Evolutionary conservation across 352 stramenopile species (phyloP), one percentile per base, ranked within the genome.

Genomic region (Phytophthora rubi): DNA sequence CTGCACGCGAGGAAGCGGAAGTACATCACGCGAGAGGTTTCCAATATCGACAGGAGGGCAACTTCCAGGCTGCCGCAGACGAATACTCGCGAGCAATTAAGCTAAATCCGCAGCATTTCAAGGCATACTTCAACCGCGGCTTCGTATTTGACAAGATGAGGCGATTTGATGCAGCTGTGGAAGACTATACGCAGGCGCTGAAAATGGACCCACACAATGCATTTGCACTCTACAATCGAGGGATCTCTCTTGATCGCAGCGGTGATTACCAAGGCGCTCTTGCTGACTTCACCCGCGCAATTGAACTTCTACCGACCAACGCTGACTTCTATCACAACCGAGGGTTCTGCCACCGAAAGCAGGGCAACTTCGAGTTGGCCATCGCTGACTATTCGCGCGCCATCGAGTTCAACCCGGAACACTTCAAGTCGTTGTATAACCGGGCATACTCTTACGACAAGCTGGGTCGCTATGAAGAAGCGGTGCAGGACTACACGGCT

Each of bases 351-450:
- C 86, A 95, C 55, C 83, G 86, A 51, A 93, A 93, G 68, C 83
- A 95, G 37, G 82, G 85, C 32, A 83, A 92, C 52, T 94, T 91
- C 59, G 85, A 91, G 58, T 64, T 82, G 21, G 90, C 90, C 15
- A 93, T 97, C 59, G 62, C 64, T 15, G 89, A 95, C 64, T 97
- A 96, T 76, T 88, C 78, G 35, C 70, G 75, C 8, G 89, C 91
- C 12, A 82, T 97, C 28, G 60, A 79, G 13, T 78, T 86, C 56
- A 86, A 97, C 59, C 55, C 87, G 23, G 62, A 69, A 9, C 89
- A 97, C 65, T 97, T 96, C 68, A 97, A 97, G 71, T 91, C 91
- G 45, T 74, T 94, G 23, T 97, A 97, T 70, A 96, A 97, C 51
- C 85, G 89, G 10, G 91, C 89, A 16, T 97, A 95, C 66, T 96